Evolutionary conservation across 768 basidiomycete genomes (phyloP), one percentile per base, ranked within the genome.

Genomic region (Porpolomopsis calyptriformis): DNA sequence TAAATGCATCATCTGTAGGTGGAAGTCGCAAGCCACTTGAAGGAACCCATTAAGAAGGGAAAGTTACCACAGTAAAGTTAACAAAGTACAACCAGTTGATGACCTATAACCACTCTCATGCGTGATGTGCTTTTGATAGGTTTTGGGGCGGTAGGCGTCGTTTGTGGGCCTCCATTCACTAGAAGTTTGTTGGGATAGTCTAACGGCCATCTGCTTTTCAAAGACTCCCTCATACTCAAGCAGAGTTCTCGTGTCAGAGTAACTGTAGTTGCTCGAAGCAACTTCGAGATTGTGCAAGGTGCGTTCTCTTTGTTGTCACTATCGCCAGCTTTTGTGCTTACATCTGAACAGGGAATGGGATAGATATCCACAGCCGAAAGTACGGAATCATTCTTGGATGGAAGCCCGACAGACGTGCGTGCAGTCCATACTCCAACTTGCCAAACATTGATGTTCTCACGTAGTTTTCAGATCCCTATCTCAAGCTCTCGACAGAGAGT

Each of bases 241-340:
- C 64, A 72, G 48, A 76, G 78, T 53, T 74, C 77, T 9, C 64
- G 71, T 24, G 81, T 73, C 1, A 69, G 74, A 20, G 77, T 89
- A 7, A 87, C 85, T 1, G 79, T 69, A 14, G 80, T 88, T 1
- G 85, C 85, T 1, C 62, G 85, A 46, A 77, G 83, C 42, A 84
- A 85, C 49, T 82, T 75, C 55, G 70, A 77, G 10, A 61, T 66
- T 2, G 69, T 78, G 10, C 64, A 69, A n/a, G 64, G 78, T 77
- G 44, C 49, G 61, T 35, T 26, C 12, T 47, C 25, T 41, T 20
- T 42, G n/a, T 34, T 18, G 9, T 11, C 22, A 31, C 7, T 23
- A 35, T 31, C 43, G 5, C 40, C 23, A 25, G 20, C 14, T 2
- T 22, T 31, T 19, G 19, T 23, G 29, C n/a, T 18, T 37, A 31